A percentile compares a stretch with the other conserved stretches of the same genome.
Evolutionary conservation across 1,139 yeast genomes (phyloP).

Genomic region (Geotrichum carabidarum): DNA sequence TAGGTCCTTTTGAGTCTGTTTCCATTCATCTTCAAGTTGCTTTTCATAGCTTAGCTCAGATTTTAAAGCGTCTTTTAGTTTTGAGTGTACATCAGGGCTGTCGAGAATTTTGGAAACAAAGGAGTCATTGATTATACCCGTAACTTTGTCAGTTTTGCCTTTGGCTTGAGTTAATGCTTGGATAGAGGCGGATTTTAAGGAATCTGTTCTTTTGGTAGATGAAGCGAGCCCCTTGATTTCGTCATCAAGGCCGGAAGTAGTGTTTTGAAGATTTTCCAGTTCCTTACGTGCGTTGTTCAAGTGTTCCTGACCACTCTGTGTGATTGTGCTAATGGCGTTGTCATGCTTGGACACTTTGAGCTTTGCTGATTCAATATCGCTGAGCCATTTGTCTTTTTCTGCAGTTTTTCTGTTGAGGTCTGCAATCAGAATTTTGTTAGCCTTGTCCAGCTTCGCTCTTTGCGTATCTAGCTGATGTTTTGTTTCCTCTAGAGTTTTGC

Average conservation of each 20-base stretch:
- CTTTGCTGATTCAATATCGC: conserved; percentile 21
- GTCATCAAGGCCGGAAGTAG: conserved; percentile 37
- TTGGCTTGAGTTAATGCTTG: conserved; percentile 23
- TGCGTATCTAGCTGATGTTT: conserved; percentile 39
- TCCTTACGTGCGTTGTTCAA: neutral
- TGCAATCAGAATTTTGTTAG: conserved; percentile 26
- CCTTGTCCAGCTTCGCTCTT: conserved; percentile 32
- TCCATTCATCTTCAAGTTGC: conserved; percentile 35
- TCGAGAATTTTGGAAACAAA: conserved; percentile 24
- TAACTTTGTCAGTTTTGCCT: conserved; percentile 26
- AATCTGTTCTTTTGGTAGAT: conserved; percentile 23
- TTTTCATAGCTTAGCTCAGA: conserved; percentile 27
- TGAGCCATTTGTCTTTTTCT: conserved; percentile 24
- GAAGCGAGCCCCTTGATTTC: conserved; percentile 35
- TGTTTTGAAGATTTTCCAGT: conserved; percentile 8
- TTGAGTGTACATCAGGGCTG: conserved; percentile 25
- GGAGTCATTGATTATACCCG: conserved; percentile 27
- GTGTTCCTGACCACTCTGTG: conserved; percentile 2
- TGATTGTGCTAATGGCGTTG: conserved; percentile 4
- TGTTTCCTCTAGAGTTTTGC: conserved; percentile 45
- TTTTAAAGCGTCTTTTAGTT: conserved; percentile 23
- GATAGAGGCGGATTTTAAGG: conserved; percentile 22
- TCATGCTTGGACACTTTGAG: conserved; percentile 18
- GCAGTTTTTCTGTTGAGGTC: conserved; percentile 25
- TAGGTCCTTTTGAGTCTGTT: conserved; percentile 33